Evolutionary conservation across 768 basidiomycete species (phyloP).

Genomic region (Sutorius australiensis): DNA sequence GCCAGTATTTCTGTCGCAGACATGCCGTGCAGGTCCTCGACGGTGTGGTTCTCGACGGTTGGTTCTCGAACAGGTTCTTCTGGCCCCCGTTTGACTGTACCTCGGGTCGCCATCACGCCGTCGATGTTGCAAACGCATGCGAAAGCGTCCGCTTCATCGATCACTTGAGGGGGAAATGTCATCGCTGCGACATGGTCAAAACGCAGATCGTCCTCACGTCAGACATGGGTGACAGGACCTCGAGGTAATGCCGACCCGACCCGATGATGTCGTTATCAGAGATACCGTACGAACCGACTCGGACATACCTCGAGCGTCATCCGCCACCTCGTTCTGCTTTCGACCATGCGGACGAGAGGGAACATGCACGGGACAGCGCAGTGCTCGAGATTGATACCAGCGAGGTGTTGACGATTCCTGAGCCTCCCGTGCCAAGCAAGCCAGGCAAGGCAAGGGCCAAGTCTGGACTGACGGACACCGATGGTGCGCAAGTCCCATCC

Average conservation of each 20-base stretch:
- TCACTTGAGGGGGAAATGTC: constrained; percentile 65
- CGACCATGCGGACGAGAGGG: constrained; percentile 55
- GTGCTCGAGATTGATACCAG: constrained; percentile 63
- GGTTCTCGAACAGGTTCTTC: constrained; percentile 58
- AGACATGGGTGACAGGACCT: constrained; percentile 45
- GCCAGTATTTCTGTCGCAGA: constrained; percentile 74
- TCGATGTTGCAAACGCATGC: constrained; percentile 26
- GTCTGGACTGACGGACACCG: constrained; percentile 12
- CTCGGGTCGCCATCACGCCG: constrained; percentile 20
- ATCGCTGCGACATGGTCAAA: constrained; percentile 39
- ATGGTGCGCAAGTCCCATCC: constrained; percentile 45
- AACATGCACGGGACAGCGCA: constrained; percentile 68
- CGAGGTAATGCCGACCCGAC: constrained; percentile 9
- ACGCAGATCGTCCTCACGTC: constrained; percentile 23
- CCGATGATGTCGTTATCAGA: no score
- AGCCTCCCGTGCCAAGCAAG: constrained; percentile 31
- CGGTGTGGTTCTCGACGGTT: constrained; percentile 72
- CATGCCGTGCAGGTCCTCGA: constrained; percentile 83
- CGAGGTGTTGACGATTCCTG: constrained; percentile 19
- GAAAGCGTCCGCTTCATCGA: constrained; percentile 31
- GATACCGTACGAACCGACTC: constrained; percentile 77
- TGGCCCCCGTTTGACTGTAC: constrained; percentile 21
- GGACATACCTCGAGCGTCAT: constrained; percentile 65
- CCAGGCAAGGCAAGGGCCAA: constrained; percentile 37
- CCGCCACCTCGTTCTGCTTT: constrained; percentile 22